These are phyloP conservation scores for Coccomyxa sp. DNA, from an alignment of 139 green algal species.

Conservation along the genomic window DNA sequence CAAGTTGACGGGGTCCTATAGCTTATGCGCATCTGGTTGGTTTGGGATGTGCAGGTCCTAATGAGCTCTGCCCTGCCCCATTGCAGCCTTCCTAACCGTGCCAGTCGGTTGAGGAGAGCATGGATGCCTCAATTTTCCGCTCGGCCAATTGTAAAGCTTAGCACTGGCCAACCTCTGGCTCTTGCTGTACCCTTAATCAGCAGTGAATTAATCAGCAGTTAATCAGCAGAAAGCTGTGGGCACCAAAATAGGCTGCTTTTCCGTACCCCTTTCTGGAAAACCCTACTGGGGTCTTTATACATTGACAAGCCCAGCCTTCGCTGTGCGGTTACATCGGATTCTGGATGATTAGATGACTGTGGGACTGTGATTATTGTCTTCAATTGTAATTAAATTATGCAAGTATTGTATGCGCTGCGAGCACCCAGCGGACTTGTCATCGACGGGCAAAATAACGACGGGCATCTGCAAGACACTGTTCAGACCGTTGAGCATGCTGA, in stretches of 20 bases:
- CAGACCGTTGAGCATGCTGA: no score
- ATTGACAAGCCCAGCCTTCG: no score
- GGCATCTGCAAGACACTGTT: no score
- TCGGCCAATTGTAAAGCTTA: neutral
- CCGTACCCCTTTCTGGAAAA: no score
- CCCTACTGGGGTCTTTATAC: no score
- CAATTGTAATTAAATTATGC: no score
- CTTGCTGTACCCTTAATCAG: conserved; percentile 9
- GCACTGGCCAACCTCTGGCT: neutral
- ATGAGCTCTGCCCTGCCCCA: conserved; percentile 25
- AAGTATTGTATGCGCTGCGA: no score
- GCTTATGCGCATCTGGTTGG: neutral
- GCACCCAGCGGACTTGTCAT: no score
- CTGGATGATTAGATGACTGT: no score
- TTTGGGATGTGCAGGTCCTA: conserved; percentile 10
- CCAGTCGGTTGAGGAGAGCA: conserved; percentile 10
- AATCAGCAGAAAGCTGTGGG: neutral
- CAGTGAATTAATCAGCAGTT: neutral
- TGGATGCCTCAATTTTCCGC: conserved; percentile 44
- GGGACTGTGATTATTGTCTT: no score
- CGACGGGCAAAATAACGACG: no score
- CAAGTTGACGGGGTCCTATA: neutral
- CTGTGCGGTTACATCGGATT: no score
- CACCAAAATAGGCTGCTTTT: neutral
- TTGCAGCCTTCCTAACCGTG: conserved; percentile 27